Evolutionary conservation across 23 red algal genomes (phyloP).

Genomic region (Gracilariopsis chorda): DNA sequence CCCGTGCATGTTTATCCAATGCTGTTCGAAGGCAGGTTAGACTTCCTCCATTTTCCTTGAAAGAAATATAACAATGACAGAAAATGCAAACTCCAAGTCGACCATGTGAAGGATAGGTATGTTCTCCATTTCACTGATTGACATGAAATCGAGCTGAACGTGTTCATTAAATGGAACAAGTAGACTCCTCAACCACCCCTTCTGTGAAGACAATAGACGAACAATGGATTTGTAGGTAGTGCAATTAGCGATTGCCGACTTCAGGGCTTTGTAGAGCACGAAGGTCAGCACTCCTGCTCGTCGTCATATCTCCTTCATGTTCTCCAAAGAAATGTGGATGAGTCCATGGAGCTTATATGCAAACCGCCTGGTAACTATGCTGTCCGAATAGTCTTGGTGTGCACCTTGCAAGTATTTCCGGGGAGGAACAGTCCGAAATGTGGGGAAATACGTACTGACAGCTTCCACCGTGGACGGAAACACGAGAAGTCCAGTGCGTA

Average conservation of each 20-base stretch:
- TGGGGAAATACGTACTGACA: not conserved
- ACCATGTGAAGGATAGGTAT: conserved; percentile 2
- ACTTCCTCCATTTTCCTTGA: not conserved
- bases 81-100: not conserved
- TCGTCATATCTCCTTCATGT: not conserved
- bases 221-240: not conserved
- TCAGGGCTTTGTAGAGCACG: not conserved
- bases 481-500: too few relatives aligned
- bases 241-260: not conserved
- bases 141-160: conserved; percentile 14
- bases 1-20: not conserved
- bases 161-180: not conserved
- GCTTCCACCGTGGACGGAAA: not conserved
- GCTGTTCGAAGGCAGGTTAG: not conserved
- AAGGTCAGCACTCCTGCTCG: not conserved
- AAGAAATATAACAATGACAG: not conserved
- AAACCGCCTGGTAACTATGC: not conserved
- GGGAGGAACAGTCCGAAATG: not conserved
- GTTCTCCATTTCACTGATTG: not conserved
- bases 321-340: not conserved
- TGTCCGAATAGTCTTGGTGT: not conserved
- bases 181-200: not conserved
- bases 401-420: not conserved
- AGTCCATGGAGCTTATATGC: not conserved
- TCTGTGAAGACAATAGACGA: not conserved